Evolutionary conservation across 345 rosid genomes (phyloP).

Genomic region (Erucastrum elatum): DNA sequence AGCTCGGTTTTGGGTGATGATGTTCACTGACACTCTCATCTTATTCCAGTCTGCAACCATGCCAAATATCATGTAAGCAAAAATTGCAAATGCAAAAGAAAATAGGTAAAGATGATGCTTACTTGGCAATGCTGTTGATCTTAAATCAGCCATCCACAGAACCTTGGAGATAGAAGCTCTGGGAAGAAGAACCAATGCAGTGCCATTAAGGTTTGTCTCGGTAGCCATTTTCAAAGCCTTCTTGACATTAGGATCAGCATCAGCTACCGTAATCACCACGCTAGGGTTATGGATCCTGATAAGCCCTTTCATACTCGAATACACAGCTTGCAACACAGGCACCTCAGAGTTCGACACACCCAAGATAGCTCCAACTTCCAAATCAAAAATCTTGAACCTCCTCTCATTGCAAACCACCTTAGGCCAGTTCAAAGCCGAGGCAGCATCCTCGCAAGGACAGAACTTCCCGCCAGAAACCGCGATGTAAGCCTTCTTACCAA

Average conservation of each 20-base stretch:
- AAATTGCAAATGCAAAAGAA: slow-evolving; percentile 1
- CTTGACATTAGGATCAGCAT: slow-evolving; percentile 69
- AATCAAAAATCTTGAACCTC: slow-evolving; percentile 85
- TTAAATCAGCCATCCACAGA: slow-evolving; percentile 98
- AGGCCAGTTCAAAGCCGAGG: slow-evolving; percentile 74
- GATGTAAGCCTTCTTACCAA: slow-evolving; percentile 87
- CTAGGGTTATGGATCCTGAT: slow-evolving; percentile 91
- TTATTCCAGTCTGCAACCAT: slow-evolving; percentile 83
- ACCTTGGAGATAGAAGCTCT: slow-evolving; percentile 72
- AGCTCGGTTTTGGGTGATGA: slow-evolving; percentile 85
- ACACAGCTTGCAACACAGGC: slow-evolving; percentile 80
- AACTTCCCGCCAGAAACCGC: slow-evolving; percentile 78
- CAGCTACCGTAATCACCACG: slow-evolving; percentile 79
- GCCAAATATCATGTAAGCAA: slow-evolving; percentile 4
- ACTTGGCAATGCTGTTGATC: slow-evolving; percentile 93
- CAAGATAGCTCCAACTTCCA: slow-evolving; percentile 63
- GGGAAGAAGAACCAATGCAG: slow-evolving; percentile 66
- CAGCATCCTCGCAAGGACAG: slow-evolving; percentile 87
- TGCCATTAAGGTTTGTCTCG: slow-evolving; percentile 54
- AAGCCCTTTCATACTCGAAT: slow-evolving; percentile 90
- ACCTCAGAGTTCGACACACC: slow-evolving; percentile 80
- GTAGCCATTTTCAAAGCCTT: slow-evolving; percentile 91
- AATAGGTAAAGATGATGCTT: slow-evolving; percentile 12
- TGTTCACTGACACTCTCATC: slow-evolving; percentile 84
- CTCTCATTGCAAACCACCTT: slow-evolving; percentile 74